phyloP scores from a whole-genome alignment of 73 alveolate species.

The Paramecium pentaurelia region DNA sequence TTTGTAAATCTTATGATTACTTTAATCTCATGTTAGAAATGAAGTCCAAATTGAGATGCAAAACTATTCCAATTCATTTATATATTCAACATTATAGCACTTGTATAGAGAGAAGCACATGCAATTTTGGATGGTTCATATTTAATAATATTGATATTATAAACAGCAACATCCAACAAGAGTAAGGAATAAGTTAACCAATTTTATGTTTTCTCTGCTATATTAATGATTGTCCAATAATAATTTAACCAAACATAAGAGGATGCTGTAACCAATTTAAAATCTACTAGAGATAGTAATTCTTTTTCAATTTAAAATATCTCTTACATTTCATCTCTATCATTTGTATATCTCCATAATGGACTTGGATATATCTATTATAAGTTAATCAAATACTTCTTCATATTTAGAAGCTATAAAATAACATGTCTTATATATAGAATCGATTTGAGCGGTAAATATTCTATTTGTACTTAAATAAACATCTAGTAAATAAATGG shows the following conservation, averaged over 20 bases:
- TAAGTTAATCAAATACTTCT: neutral
- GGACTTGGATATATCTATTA: conserved; percentile 1
- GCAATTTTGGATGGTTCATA: conserved; percentile 29
- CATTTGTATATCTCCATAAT: neutral
- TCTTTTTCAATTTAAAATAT: neutral
- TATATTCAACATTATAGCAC: neutral
- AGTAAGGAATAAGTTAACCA: neutral
- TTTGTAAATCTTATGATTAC: neutral
- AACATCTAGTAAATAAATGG: neutral
- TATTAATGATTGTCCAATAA: neutral
- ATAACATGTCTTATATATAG: neutral
- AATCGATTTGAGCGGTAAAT: neutral
- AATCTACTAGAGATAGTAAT: neutral
- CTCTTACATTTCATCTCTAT: neutral
- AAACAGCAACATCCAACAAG: neutral
- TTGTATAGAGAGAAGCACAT: neutral
- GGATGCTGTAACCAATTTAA: neutral
- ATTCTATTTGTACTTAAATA: conserved; percentile 21
- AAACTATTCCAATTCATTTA: neutral
- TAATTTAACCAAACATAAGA: conserved; percentile 28
- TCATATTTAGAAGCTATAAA: conserved; percentile 1
- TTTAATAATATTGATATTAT: neutral
- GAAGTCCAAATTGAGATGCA: neutral
- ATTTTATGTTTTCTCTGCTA: neutral
- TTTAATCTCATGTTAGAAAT: neutral